Conservation (phyloP, 305 asterid genomes). For the Caryopteris hybrid region DNA sequence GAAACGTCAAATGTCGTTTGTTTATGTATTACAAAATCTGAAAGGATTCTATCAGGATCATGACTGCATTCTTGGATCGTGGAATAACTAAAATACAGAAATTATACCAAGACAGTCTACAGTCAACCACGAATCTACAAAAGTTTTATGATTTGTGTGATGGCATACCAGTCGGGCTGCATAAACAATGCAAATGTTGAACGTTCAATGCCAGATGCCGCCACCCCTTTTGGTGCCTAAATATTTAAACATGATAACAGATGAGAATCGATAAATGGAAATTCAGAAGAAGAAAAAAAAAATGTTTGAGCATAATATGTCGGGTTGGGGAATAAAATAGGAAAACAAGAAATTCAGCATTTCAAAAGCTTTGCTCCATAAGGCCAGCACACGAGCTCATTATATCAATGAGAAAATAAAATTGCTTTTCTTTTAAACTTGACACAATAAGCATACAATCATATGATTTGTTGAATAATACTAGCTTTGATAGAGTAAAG, state of each 20-base stretch:
- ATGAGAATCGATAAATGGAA: background rate
- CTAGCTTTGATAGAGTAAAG: too few relatives aligned
- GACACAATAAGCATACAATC: background rate
- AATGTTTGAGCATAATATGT: background rate
- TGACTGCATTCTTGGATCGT: background rate
- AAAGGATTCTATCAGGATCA: constrained; percentile 11
- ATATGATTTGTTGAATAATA: background rate
- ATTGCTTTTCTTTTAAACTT: background rate
- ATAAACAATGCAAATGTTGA: constrained; percentile 82
- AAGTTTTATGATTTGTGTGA: constrained; percentile 8
- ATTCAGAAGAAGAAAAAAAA: background rate
- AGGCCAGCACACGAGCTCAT: background rate
- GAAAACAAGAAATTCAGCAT: constrained; percentile 1
- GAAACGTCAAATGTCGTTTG: background rate
- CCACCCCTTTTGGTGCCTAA: constrained; percentile 73
- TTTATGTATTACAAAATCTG: background rate
- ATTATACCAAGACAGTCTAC: background rate
- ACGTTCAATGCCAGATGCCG: constrained; percentile 65
- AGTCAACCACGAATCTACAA: background rate
- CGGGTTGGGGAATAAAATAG: background rate
- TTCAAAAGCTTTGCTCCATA: background rate
- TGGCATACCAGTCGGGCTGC: constrained; percentile 88
- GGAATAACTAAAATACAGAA: background rate
- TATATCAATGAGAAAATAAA: background rate
- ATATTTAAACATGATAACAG: background rate